Evolutionary conservation across 768 basidiomycete genomes (phyloP).

Genomic region (Lactarius hengduanensis): DNA sequence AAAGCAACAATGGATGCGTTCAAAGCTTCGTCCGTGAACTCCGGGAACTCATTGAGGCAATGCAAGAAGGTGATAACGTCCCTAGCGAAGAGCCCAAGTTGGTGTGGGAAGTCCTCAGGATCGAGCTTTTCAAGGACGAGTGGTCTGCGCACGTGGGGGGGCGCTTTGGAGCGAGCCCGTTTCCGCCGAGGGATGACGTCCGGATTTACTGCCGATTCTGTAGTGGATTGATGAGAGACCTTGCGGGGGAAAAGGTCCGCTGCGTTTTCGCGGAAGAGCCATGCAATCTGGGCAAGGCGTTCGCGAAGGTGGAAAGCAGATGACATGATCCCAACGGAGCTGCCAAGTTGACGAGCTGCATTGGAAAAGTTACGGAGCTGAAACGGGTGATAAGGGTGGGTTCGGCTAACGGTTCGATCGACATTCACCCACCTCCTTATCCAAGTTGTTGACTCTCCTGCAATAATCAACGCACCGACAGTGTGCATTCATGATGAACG

Average conservation of each 20-base stretch:
- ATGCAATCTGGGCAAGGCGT: constrained; percentile 64
- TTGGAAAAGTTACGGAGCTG: constrained; percentile 76
- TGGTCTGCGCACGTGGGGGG: constrained; percentile 52
- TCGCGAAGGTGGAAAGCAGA: constrained; percentile 71
- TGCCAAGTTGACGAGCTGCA: constrained; percentile 72
- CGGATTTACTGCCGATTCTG: constrained; percentile 41
- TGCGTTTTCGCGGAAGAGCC: constrained; percentile 72
- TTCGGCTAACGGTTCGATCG: background rate
- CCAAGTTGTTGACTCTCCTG: constrained; percentile 60
- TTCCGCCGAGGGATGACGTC: constrained; percentile 37
- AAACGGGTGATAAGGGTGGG: background rate
- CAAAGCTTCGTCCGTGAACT: constrained; percentile 70
- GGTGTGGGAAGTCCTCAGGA: constrained; percentile 62
- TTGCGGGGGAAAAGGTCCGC: constrained; percentile 75
- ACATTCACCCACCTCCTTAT: constrained; percentile 52
- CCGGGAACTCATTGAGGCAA: constrained; percentile 76
- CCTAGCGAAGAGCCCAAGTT: constrained; percentile 59
- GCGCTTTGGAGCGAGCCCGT: constrained; percentile 37
- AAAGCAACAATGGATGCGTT: constrained; percentile 67
- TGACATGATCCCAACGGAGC: constrained; percentile 73
- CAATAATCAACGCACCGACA: constrained; percentile 11
- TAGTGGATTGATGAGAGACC: constrained; percentile 44
- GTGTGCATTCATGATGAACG: constrained; percentile 5
- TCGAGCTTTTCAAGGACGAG: constrained; percentile 57
- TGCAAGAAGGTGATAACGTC: constrained; percentile 67